These are phyloP conservation scores for Candida coleopterorum DNA, from an alignment of 805 yeast genomes.

Conservation along the genomic window DNA sequence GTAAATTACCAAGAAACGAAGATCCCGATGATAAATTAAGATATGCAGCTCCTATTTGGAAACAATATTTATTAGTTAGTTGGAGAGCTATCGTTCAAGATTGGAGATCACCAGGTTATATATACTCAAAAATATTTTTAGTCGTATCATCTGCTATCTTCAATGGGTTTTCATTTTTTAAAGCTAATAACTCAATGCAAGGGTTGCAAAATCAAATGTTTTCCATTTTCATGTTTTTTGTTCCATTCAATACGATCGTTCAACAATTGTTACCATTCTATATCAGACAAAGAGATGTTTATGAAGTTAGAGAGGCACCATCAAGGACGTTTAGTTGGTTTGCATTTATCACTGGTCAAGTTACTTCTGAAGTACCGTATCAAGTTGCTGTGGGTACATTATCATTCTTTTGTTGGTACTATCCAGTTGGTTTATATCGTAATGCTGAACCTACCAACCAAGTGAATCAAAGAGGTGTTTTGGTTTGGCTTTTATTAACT, in stretches of 20 bases:
- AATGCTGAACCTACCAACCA: slow-evolving; percentile 16
- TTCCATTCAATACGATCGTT: slow-evolving; percentile 36
- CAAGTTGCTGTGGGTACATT: slow-evolving; percentile 58
- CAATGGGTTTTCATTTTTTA: slow-evolving; percentile 66
- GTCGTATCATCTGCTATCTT: slow-evolving; percentile 47
- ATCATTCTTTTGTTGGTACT: slow-evolving; percentile 55
- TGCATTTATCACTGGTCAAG: slow-evolving; percentile 53
- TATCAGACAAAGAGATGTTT: slow-evolving; percentile 37
- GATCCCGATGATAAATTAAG: slow-evolving; percentile 12
- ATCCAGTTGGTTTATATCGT: slow-evolving; percentile 28
- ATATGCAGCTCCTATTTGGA: slow-evolving; percentile 16
- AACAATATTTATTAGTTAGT: slow-evolving; percentile 19
- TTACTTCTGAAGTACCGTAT: slow-evolving; percentile 65
- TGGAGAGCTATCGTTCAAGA: slow-evolving; percentile 36
- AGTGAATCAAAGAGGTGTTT: slow-evolving; percentile 30
- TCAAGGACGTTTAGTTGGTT: slow-evolving; percentile 15
- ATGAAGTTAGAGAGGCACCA: slow-evolving; percentile 41
- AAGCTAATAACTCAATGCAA: slow-evolving; percentile 53
- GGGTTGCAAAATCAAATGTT: slow-evolving; percentile 64
- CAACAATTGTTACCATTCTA: slow-evolving; percentile 43
- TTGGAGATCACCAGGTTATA: slow-evolving; percentile 29
- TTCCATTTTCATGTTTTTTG: slow-evolving; percentile 42
- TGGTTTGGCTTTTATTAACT: slow-evolving; percentile 30
- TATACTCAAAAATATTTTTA: slow-evolving; percentile 47
- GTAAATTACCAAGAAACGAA: slow-evolving; percentile 16